phyloP scores from a whole-genome alignment of 192 early-diverging fungal genomes.

The Cetraspora pellucida region DNA sequence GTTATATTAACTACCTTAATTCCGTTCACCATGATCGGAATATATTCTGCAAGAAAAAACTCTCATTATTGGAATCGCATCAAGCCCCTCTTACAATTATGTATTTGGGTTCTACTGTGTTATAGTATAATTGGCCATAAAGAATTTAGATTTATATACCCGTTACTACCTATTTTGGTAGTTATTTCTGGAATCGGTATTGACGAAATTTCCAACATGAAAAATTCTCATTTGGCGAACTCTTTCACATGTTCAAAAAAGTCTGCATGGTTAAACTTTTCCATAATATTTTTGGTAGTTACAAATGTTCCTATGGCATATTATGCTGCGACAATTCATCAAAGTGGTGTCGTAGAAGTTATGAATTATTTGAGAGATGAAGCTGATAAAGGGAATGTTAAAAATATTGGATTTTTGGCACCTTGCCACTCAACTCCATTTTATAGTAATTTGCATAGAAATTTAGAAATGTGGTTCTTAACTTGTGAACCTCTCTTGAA shows the following conservation, averaged over 20 bases:
- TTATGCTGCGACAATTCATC: conserved; percentile 81
- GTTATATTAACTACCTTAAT: conserved; percentile 75
- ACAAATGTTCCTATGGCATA: conserved; percentile 69
- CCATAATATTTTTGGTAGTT: conserved; percentile 52
- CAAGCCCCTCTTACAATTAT: conserved; percentile 42
- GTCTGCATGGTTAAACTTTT: background rate
- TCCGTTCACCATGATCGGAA: conserved; percentile 64
- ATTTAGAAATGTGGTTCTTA: conserved; percentile 73
- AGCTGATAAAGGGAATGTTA: conserved; percentile 27
- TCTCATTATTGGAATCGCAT: conserved; percentile 24
- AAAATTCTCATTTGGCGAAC: no score
- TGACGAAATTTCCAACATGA: conserved; percentile 12
- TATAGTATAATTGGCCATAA: conserved; percentile 87
- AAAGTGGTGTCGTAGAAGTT: conserved; percentile 91
- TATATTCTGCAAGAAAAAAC: conserved; percentile 37
- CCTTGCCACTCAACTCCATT: conserved; percentile 99
- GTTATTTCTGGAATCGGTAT: conserved; percentile 50
- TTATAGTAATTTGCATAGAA: conserved; percentile 79
- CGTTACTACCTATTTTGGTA: conserved; percentile 72
- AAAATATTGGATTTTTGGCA: conserved; percentile 80
- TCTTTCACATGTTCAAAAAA: background rate
- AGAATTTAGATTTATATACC: conserved; percentile 94
- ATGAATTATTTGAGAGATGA: conserved; percentile 70
- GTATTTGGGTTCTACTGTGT: conserved; percentile 54
- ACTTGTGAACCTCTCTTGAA: conserved; percentile 89